Base-by-base conservation (phyloP, 2,329 filamentous ascomycete species). In the Aschersonia sp. region DNA sequence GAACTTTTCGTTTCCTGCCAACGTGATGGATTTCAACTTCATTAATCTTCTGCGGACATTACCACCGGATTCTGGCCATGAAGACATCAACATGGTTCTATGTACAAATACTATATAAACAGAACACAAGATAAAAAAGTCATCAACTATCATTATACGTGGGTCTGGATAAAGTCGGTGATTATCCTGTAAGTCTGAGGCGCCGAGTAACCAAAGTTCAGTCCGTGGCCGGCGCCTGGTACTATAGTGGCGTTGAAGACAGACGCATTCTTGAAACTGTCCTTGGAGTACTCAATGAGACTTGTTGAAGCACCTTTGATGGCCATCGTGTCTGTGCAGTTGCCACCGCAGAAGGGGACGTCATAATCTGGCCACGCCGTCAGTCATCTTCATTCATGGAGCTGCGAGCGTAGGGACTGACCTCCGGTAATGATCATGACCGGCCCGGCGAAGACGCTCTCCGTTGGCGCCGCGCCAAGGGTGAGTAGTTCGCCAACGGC, bases 401-500 rank as follows among this genome's bases (percentile, higher is more conserved):
- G 40, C 7, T 7, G 40, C 10, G 40, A 29, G 22, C n/a, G 40
- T 42, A 9, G 3, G 12, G 2, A 55, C 63, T 59, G 50, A 69
- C 69, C 61, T 49, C 79, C 78, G 32, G 76, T 81, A 49, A 83
- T 67, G 45, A 83, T 66, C 43, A 79, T 60, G 0, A 78, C 76
- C 0, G 78, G 75, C 0, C 76, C 78, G 2, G 56, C 60, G 54
- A 76, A 78, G 0, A 57, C 51, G 47, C 61, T 71, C 4, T 54
- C 51, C 14, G 50, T 51, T 5, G 53, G 52, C 0, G 61, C 64
- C 2, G 63, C 58, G 4, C 66, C 71, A 5, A 81, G 58, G 1
- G 76, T 81, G 41, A 83, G 58, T 2, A 82, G 56, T 58, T 83
- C 79, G 30, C 76, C 79, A 0, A 71, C 55, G 0, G 77, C 71